These are phyloP conservation scores for Agrocybe praecox DNA, from an alignment of 768 basidiomycete genomes.

Conservation along the genomic window DNA sequence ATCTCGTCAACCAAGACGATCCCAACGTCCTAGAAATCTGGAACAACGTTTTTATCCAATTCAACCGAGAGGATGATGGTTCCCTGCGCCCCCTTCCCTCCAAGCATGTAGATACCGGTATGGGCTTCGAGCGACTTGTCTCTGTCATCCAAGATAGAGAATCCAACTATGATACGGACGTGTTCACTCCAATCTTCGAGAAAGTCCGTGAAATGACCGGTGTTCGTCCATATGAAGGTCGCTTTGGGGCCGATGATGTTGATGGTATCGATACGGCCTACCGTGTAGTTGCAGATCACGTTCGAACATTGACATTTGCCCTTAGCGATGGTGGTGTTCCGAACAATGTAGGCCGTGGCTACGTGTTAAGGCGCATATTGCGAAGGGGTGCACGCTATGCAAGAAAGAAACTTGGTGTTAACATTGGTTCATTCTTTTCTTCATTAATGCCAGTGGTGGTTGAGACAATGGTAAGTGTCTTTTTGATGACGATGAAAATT, in stretches of 20 bases:
- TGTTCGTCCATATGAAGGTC: conserved; percentile 85
- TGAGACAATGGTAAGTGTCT: conserved; percentile 73
- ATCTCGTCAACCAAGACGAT: conserved; percentile 94
- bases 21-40: conserved; percentile 97
- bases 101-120: conserved; percentile 97
- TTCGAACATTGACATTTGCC: conserved; percentile 93
- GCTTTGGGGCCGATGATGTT: conserved; percentile 91
- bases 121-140: conserved; percentile 98
- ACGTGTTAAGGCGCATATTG: conserved; percentile 93
- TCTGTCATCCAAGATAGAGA: conserved; percentile 88
- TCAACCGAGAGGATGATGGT: conserved; percentile 92
- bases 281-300: conserved; percentile 95
- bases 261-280: conserved; percentile 99
- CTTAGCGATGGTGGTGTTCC: conserved; percentile 96
- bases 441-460: conserved; percentile 88
- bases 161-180: conserved; percentile 98
- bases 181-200: conserved; percentile 87
- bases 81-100: conserved; percentile 79
- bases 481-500: neutral
- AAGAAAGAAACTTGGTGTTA: conserved; percentile 90
- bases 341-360: conserved; percentile 94
- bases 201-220: conserved; percentile 89
- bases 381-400: conserved; percentile 95
- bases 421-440: conserved; percentile 95
- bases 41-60: conserved; percentile 99